phyloP scores from a whole-genome alignment of 371 early-diverging fungal genomes.

The Mycotypha africana region DNA sequence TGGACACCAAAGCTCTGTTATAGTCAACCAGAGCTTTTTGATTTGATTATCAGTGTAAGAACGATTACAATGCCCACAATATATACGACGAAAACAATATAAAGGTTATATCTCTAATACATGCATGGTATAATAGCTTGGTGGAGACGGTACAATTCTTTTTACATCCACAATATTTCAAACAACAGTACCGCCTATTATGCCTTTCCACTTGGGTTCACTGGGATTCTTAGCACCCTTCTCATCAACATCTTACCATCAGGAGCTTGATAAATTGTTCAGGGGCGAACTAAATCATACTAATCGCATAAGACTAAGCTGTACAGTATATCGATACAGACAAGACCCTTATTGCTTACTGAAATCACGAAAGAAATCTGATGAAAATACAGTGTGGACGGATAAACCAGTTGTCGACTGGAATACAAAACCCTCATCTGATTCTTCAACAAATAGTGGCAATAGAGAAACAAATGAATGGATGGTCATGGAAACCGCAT shows the following conservation, averaged over 20 bases:
- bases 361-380: background rate
- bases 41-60: conserved; percentile 70
- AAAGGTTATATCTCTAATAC: too few species aligned
- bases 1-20: conserved; percentile 77
- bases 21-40: conserved; percentile 58
- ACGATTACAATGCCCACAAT: too few species aligned
- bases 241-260: conserved; percentile 50
- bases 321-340: conserved; percentile 64
- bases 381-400: conserved; percentile 1
- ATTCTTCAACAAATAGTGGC: background rate
- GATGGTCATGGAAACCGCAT: conserved; percentile 26
- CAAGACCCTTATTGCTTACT: conserved; percentile 13
- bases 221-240: conserved; percentile 91
- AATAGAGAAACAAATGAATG: background rate
- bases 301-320: conserved; percentile 82
- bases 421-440: background rate
- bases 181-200: conserved; percentile 76
- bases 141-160: conserved; percentile 87
- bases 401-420: background rate
- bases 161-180: conserved; percentile 90
- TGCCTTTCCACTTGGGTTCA: conserved; percentile 86
- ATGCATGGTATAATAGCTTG: conserved; percentile 39
- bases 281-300: conserved; percentile 55
- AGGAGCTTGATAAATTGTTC: conserved; percentile 50
- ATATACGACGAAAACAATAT: background rate